Evolutionary conservation across 1,139 yeast genomes (phyloP), one percentile per base, ranked within the genome.

Genomic region (Debaryomyces singareniensis): DNA sequence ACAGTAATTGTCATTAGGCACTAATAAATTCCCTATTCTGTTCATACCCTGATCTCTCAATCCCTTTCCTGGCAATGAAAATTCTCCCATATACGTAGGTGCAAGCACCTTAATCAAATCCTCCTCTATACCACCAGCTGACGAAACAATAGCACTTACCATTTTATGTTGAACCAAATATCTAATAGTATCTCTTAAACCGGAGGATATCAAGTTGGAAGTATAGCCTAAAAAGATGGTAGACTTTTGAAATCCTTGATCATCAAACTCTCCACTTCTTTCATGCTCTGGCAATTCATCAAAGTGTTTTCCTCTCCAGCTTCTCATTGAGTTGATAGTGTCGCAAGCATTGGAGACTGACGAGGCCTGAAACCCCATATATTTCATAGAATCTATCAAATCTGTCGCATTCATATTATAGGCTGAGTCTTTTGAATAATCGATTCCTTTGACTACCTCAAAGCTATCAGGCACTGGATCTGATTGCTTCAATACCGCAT

Each of bases 321-420:
- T 37, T 56, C 95, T 75, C 99, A 91, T 93, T 31, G 83, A 77
- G 49, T 89, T 75, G 38, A 91, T 86, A 42, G 91, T 84, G 16
- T 85, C 94, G 53, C 96, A 87, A 2, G 96, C 96, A 44, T 77
- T 68, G 16, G 87, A 79, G 26, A 91, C 70, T 3, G 93, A 72
- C 13, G 89, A 74, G 4, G 95, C 98, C 61, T 91, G 99, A 68
- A 91, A 93, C n/a, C 99, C 99, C 96, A 91, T 91, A 27, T 77
- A 78, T 45, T 67, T 75, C 98, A 93, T 91, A 24, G 93, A 75
- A 22, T 65, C 67, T 41, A 91, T 72, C 42, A 91, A 65, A 47
- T 85, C 93, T 12, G 69, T 67, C 16, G 97, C 97, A 29, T 68
- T 65, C 74, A 84, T 77, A 55, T 86, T 76, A 40, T 61, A 68